Conservation (phyloP, 192 early-diverging fungal genomes). For the Umbelopsis ramanniana region DNA sequence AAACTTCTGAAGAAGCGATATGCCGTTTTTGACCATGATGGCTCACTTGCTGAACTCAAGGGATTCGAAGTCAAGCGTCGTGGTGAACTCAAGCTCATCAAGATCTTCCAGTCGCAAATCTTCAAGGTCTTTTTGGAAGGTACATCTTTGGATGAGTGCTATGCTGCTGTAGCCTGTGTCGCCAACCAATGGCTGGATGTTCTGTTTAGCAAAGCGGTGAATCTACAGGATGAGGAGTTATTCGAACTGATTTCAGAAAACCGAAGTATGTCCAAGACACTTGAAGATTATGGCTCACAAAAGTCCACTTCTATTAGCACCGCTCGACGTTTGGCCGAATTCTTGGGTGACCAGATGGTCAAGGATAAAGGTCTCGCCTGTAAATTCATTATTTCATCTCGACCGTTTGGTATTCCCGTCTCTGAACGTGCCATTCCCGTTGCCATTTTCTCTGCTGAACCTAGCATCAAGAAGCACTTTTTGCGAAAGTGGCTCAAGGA, state of each 20-base stretch:
- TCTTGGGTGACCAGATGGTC: constrained; percentile 97
- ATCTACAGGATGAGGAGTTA: constrained; percentile 84
- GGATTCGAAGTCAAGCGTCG: constrained; percentile 99
- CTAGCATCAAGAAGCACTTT: constrained; percentile 74
- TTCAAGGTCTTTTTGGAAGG: constrained; percentile 95
- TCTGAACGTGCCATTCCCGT: constrained; percentile 95
- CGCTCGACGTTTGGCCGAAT: constrained; percentile 93
- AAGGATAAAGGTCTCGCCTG: constrained; percentile 97
- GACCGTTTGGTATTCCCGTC: constrained; percentile 83
- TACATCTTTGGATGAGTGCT: constrained; percentile 83
- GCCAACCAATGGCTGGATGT: constrained; percentile 97
- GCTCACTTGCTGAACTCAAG: constrained; percentile 93
- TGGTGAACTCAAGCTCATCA: constrained; percentile 98
- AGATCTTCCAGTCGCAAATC: constrained; percentile 94
- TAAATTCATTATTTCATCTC: constrained; percentile 90
- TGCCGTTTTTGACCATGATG: constrained; percentile 96
- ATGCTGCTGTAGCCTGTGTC: constrained; percentile 83
- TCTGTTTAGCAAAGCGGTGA: constrained; percentile 80
- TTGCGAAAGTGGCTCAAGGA: constrained; percentile 95
- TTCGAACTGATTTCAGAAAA: constrained; percentile 98
- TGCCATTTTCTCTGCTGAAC: constrained; percentile 90
- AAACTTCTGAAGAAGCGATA: constrained; percentile 98
- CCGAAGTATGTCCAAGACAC: constrained; percentile 92
- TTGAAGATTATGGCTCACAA: constrained; percentile 92
- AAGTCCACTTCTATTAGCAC: constrained; percentile 96